These are phyloP conservation scores for Suhomyces guaymorum DNA, from an alignment of 1,139 yeast genomes.

Conservation along the genomic window DNA sequence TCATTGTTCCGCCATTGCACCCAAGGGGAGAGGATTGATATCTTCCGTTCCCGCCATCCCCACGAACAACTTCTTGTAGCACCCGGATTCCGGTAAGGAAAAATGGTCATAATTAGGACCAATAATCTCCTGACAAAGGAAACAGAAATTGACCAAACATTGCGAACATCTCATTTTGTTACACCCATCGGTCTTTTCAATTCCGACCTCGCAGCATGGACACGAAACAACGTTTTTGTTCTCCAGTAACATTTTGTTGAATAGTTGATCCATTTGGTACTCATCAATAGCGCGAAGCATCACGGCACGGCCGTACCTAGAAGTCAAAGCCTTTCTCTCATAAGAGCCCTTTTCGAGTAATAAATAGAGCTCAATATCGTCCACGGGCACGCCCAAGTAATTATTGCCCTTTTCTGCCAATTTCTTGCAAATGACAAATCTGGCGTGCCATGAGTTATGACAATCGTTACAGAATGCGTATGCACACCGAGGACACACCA, in stretches of 20 bases:
- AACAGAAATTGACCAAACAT: slow-evolving; percentile 57
- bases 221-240: slow-evolving; percentile 48
- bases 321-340: slow-evolving; percentile 40
- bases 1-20: no score
- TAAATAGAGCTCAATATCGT: slow-evolving; percentile 43
- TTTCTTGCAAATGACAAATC: slow-evolving; percentile 46
- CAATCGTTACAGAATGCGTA: slow-evolving; percentile 65
- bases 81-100: slow-evolving; percentile 39
- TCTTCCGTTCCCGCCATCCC: slow-evolving; percentile 49
- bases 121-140: slow-evolving; percentile 51
- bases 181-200: slow-evolving; percentile 67
- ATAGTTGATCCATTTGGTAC: slow-evolving; percentile 49
- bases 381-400: slow-evolving; percentile 42
- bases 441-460: slow-evolving; percentile 67
- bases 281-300: slow-evolving; percentile 47
- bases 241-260: slow-evolving; percentile 46
- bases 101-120: slow-evolving; percentile 51
- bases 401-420: slow-evolving; percentile 21
- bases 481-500: slow-evolving; percentile 54
- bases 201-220: slow-evolving; percentile 55
- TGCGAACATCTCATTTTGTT: slow-evolving; percentile 63
- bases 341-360: slow-evolving; percentile 27
- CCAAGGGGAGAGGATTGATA: no score
- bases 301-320: slow-evolving; percentile 51
- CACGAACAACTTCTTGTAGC: slow-evolving; percentile 56